Evolutionary conservation across 441 rosid species (phyloP).

Genomic region (Pelargonium cotyledonis): DNA sequence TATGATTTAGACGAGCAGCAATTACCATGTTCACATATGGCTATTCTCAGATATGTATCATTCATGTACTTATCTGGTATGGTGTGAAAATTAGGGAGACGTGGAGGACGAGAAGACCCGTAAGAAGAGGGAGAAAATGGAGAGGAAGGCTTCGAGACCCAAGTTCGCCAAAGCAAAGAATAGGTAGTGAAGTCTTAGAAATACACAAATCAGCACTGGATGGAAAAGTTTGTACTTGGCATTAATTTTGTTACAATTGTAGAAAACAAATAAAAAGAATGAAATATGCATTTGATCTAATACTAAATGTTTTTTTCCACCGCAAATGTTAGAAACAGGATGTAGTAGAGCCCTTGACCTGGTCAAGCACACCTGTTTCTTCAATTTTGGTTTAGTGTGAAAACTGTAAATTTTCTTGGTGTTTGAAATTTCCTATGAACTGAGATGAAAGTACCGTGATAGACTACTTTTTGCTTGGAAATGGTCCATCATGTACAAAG

Average conservation of each 20-base stretch:
- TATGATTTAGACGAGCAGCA: neutral
- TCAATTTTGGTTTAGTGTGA: too few relatives aligned
- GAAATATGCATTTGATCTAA: neutral
- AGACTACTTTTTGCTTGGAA: too few relatives aligned
- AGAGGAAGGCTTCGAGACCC: constrained; percentile 49
- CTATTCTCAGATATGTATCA: neutral
- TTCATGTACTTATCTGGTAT: neutral
- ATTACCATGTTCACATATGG: neutral
- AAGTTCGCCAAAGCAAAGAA: constrained; percentile 46
- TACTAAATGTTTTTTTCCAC: too few relatives aligned
- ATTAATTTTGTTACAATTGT: neutral
- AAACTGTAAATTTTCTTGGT: too few relatives aligned
- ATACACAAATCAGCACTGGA: constrained; percentile 1
- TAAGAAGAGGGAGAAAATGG: constrained; percentile 63
- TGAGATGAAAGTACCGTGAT: too few relatives aligned
- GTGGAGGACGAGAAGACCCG: constrained; percentile 57
- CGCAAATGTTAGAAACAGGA: too few relatives aligned
- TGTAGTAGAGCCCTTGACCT: too few relatives aligned
- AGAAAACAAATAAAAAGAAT: neutral
- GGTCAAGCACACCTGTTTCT: too few relatives aligned
- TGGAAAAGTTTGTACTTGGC: neutral
- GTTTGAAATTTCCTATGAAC: too few relatives aligned
- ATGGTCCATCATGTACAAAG: too few relatives aligned
- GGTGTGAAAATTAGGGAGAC: constrained; percentile 31
- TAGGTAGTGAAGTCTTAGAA: constrained; percentile 21